phyloP scores from a whole-genome alignment of 1,284 basidiomycete genomes.

The Austroboletus niveus region DNA sequence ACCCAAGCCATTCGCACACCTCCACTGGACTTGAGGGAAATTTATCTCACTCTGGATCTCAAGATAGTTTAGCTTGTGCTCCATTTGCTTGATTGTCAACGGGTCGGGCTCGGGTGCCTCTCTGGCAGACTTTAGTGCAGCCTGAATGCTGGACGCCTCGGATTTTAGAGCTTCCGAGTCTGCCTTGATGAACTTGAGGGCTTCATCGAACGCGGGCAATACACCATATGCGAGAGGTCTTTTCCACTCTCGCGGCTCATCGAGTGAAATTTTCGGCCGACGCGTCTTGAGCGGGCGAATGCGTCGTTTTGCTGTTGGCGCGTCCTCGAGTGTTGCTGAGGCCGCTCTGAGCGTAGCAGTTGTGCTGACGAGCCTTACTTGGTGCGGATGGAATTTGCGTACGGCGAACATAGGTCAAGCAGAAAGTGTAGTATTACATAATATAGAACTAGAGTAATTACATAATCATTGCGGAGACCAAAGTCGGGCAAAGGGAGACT shows the following conservation, averaged over 20 bases:
- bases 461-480: constrained; percentile 26
- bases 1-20: constrained; percentile 76
- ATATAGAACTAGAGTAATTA: constrained; percentile 2
- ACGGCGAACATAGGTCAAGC: constrained; percentile 15
- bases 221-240: constrained; percentile 65
- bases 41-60: constrained; percentile 73
- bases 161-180: constrained; percentile 45
- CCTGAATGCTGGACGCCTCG: constrained; percentile 45
- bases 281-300: constrained; percentile 24
- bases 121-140: constrained; percentile 32
- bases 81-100: constrained; percentile 38
- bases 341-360: constrained; percentile 1
- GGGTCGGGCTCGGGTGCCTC: constrained; percentile 35
- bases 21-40: constrained; percentile 76
- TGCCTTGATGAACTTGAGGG: constrained; percentile 60
- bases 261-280: constrained; percentile 50
- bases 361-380: constrained; percentile 6
- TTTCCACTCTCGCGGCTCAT: constrained; percentile 60
- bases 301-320: constrained; percentile 4
- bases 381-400: constrained; percentile 9
- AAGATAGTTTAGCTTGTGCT: constrained; percentile 47
- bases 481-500: constrained; percentile 1
- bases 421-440: neutral
- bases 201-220: constrained; percentile 82
- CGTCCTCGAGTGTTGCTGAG: neutral